Percentiles rank a stretch among this genome's conserved stretches.
These are phyloP conservation scores for Sporodiniella umbellata DNA, from an alignment of 371 early-diverging fungal species.

Conservation along the genomic window DNA sequence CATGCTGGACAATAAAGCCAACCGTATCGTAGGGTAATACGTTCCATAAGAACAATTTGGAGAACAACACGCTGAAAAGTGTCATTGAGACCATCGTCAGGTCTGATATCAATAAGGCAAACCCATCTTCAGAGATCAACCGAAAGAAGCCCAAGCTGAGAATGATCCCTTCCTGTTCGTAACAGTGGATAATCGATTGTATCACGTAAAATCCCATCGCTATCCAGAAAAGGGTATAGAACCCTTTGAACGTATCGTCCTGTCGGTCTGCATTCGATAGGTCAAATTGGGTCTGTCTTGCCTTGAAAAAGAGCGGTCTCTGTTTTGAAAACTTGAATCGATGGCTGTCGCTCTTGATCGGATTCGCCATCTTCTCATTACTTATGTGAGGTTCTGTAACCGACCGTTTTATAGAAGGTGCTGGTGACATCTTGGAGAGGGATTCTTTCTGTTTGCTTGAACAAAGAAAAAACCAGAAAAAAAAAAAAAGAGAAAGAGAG, in stretches of 20 bases:
- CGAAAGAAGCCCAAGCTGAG: slow-evolving; percentile 58
- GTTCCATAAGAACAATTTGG: slow-evolving; percentile 56
- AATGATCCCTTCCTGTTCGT: slow-evolving; percentile 64
- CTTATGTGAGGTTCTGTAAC: slow-evolving; percentile 12
- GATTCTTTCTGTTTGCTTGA: too few relatives aligned
- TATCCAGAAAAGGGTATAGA: slow-evolving; percentile 91
- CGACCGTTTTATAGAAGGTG: slow-evolving; percentile 10
- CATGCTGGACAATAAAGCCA: slow-evolving; percentile 65
- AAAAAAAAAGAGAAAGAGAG: too few relatives aligned
- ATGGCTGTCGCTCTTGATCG: not conserved
- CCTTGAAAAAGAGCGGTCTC: slow-evolving; percentile 32
- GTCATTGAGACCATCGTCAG: slow-evolving; percentile 66
- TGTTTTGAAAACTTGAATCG: slow-evolving; percentile 16
- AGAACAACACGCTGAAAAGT: slow-evolving; percentile 53
- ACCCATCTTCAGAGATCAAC: slow-evolving; percentile 65
- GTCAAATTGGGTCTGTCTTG: slow-evolving; percentile 44
- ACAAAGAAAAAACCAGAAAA: too few relatives aligned
- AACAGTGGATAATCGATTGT: slow-evolving; percentile 67
- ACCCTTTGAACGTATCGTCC: slow-evolving; percentile 73
- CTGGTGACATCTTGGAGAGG: not conserved
- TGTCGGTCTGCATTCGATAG: slow-evolving; percentile 39
- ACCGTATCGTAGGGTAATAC: slow-evolving; percentile 52
- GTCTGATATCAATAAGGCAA: slow-evolving; percentile 66
- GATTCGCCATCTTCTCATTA: too few relatives aligned
- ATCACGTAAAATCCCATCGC: slow-evolving; percentile 77